Percentiles rank a stretch among this genome's conserved stretches.
Evolutionary conservation across 306 rosid species (phyloP).

Genomic region (Quercus wislizeni): DNA sequence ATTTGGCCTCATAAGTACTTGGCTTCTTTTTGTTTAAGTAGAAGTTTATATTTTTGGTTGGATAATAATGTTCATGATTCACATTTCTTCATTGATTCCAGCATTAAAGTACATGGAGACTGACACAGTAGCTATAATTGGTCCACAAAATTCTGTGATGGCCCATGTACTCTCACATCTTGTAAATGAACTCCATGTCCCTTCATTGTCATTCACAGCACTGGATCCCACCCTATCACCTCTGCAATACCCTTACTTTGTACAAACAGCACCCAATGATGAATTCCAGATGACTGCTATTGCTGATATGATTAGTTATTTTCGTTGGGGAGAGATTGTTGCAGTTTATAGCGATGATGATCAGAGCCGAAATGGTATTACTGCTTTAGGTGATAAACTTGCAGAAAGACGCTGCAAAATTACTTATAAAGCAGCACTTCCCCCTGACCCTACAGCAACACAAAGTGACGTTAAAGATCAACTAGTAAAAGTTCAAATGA

Average conservation of each 20-base stretch:
- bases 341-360: slow-evolving; percentile 49
- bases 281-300: slow-evolving; percentile 51
- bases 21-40: not conserved
- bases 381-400: slow-evolving; percentile 41
- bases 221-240: slow-evolving; percentile 43
- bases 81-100: slow-evolving; percentile 17
- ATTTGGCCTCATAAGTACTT: not conserved
- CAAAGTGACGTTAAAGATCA: slow-evolving; percentile 16
- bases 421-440: slow-evolving; percentile 44
- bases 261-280: slow-evolving; percentile 63
- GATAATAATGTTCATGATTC: not conserved
- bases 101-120: slow-evolving; percentile 45
- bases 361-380: slow-evolving; percentile 43
- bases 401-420: slow-evolving; percentile 35
- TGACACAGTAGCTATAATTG: slow-evolving; percentile 45
- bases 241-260: slow-evolving; percentile 50
- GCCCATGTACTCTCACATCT: slow-evolving; percentile 50
- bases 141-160: slow-evolving; percentile 49
- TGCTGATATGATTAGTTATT: slow-evolving; percentile 38
- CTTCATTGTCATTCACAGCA: slow-evolving; percentile 48
- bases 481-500: slow-evolving; percentile 25
- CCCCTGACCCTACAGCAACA: slow-evolving; percentile 45
- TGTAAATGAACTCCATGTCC: slow-evolving; percentile 50
- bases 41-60: not conserved
- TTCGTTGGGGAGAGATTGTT: slow-evolving; percentile 36